Evolutionary conservation across 1,139 yeast genomes (phyloP).

Genomic region (Candida frijolesensis): DNA sequence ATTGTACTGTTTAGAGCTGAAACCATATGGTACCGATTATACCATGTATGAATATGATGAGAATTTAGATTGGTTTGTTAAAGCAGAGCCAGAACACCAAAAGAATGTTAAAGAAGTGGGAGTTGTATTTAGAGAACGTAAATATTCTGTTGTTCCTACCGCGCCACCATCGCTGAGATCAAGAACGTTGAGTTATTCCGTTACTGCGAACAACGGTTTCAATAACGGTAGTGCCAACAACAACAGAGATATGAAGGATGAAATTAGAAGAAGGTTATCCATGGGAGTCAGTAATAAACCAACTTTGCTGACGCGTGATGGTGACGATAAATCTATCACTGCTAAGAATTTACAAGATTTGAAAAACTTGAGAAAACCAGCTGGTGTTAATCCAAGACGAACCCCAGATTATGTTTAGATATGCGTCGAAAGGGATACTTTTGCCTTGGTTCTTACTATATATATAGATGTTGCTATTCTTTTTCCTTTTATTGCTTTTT

Average conservation of each 20-base stretch:
- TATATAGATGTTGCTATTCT: neutral
- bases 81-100: conserved; percentile 68
- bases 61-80: conserved; percentile 71
- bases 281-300: conserved; percentile 16
- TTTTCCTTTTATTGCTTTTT: neutral
- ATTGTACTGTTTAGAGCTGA: conserved; percentile 84
- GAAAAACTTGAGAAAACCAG: conserved; percentile 21
- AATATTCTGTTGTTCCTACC: conserved; percentile 73
- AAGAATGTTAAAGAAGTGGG: conserved; percentile 67
- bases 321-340: conserved; percentile 16
- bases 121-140: conserved; percentile 63
- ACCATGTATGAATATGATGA: conserved; percentile 86
- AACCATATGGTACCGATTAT: conserved; percentile 95
- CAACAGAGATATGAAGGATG: conserved; percentile 5
- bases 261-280: conserved; percentile 22
- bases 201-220: neutral
- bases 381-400: neutral
- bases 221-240: neutral
- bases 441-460: too few species aligned
- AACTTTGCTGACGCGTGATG: conserved; percentile 10
- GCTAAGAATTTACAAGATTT: conserved; percentile 20
- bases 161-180: conserved; percentile 49
- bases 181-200: conserved; percentile 6
- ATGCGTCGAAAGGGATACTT: too few species aligned
- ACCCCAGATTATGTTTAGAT: conserved; percentile 2